Evolutionary conservation across 352 stramenopile genomes (phyloP), one percentile per base, ranked within the genome.

Genomic region (Sclerospora graminicola): DNA sequence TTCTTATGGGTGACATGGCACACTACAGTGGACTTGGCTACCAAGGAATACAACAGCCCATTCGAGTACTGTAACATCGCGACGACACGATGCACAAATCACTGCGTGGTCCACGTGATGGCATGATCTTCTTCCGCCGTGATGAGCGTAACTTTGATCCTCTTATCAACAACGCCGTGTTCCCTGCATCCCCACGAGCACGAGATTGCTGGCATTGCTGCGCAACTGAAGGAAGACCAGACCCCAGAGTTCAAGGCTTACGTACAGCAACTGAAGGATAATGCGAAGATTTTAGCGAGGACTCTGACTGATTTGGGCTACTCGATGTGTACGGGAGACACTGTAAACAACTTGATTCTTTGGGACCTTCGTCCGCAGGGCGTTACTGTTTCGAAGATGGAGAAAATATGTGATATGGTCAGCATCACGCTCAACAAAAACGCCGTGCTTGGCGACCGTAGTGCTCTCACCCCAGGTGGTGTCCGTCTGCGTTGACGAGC

Each of bases 381-480:
- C 40, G 71, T 99, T 31, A 99, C 95, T 34, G 96, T 96, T 63
- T 96, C 90, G 35, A 99, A 99, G 79, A 86, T 99, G 24, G 95
- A 99, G 75, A 98, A 98, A 67, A 76, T 98, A 4, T 98, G 95
- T 54, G 96, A 99, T 61, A 66, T 92, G 32, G 91, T 95, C 9
- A 88, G 86, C 66, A 99, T 99, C 56, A 98, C 96, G 36, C 77
- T 98, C 2, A 99, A 99, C 80, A 99, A 99, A 80, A 99, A 99
- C 70, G 95, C 95, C 14, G 88, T 99, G 16, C 75, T 95, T 27
- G 95, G 96, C 33, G 95, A 98, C 76, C 77, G 89, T 43, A 97
- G 87, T 20, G 95, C 96, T 23, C 58, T 98, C 21, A 97, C 94
- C 37, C 80, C 79, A 4, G 95, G 96, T 35, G 96, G 96, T 48